A percentile compares a stretch with the other conserved stretches of the same genome.
phyloP scores from a whole-genome alignment of 768 basidiomycete genomes.

The Boletellus ananas region DNA sequence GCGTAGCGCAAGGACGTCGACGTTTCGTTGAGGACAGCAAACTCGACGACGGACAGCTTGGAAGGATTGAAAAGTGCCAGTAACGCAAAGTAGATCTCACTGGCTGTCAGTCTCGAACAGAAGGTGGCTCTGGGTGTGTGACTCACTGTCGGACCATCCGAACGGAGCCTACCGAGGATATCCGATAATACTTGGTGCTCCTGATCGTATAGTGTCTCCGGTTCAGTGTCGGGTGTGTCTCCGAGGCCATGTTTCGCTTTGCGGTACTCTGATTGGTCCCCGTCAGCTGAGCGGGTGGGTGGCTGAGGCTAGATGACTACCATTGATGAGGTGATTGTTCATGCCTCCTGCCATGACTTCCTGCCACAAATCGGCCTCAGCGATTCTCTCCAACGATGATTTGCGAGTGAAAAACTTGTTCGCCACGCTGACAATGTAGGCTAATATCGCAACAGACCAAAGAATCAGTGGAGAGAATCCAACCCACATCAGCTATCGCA shows the following conservation, averaged over 20 bases:
- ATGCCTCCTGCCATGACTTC: slow-evolving; percentile 25
- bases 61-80: slow-evolving; percentile 25
- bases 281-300: neutral
- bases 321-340: slow-evolving; percentile 1
- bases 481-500: neutral
- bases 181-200: neutral
- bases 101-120: neutral
- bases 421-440: slow-evolving; percentile 13
- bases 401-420: slow-evolving; percentile 24
- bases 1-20: slow-evolving; percentile 22
- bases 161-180: slow-evolving; percentile 9
- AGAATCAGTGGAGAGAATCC: neutral
- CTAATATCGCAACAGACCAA: neutral
- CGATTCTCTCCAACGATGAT: slow-evolving; percentile 13
- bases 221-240: slow-evolving; percentile 6
- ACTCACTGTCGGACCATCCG: slow-evolving; percentile 18
- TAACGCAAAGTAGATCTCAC: slow-evolving; percentile 29
- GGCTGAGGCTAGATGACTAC: neutral
- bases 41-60: slow-evolving; percentile 26
- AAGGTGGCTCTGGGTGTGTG: neutral
- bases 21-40: slow-evolving; percentile 29
- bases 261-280: slow-evolving; percentile 16
- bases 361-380: slow-evolving; percentile 6
- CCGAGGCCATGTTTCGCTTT: slow-evolving; percentile 19
- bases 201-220: slow-evolving; percentile 13